These are phyloP conservation scores for Tulasnella sp. DNA, from an alignment of 768 basidiomycete species.

Conservation along the genomic window DNA sequence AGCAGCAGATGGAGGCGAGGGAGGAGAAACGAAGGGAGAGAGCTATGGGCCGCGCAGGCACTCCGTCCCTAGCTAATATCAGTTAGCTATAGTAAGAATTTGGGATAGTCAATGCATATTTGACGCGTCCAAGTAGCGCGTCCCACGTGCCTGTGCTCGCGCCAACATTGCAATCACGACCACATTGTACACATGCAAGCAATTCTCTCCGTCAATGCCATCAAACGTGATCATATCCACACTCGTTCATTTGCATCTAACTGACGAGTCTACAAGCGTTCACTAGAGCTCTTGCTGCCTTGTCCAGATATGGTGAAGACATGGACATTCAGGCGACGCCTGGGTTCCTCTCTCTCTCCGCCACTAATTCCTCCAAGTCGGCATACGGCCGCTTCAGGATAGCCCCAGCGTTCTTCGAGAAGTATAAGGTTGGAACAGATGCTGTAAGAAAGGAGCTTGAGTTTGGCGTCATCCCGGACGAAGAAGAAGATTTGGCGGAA, in stretches of 20 bases:
- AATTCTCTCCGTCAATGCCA: constrained; percentile 47
- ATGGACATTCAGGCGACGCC: constrained; percentile 54
- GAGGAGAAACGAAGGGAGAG: constrained; percentile 8
- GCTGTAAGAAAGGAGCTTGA: constrained; percentile 1
- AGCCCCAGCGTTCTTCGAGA: constrained; percentile 55
- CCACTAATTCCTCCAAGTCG: constrained; percentile 70
- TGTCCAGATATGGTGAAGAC: constrained; percentile 77
- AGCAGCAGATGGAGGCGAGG: constrained; percentile 4
- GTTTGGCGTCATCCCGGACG: neutral
- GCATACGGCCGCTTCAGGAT: constrained; percentile 76
- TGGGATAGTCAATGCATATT: no score
- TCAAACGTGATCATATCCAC: constrained; percentile 32
- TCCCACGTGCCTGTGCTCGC: no score
- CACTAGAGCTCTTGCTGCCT: constrained; percentile 60
- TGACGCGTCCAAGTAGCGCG: no score
- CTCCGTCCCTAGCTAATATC: no score
- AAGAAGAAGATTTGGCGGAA: constrained; percentile 13
- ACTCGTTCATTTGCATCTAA: constrained; percentile 14
- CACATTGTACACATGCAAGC: constrained; percentile 44
- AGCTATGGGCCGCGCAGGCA: neutral
- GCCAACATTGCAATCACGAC: neutral
- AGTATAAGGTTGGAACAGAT: constrained; percentile 37
- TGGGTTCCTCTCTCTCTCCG: constrained; percentile 51
- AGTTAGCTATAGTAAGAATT: no score
- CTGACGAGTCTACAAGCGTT: constrained; percentile 40